Evolutionary conservation across 2,329 filamentous ascomycete genomes (phyloP), one percentile per base, ranked within the genome.

Genomic region (Ceratocystis eucalypticola): DNA sequence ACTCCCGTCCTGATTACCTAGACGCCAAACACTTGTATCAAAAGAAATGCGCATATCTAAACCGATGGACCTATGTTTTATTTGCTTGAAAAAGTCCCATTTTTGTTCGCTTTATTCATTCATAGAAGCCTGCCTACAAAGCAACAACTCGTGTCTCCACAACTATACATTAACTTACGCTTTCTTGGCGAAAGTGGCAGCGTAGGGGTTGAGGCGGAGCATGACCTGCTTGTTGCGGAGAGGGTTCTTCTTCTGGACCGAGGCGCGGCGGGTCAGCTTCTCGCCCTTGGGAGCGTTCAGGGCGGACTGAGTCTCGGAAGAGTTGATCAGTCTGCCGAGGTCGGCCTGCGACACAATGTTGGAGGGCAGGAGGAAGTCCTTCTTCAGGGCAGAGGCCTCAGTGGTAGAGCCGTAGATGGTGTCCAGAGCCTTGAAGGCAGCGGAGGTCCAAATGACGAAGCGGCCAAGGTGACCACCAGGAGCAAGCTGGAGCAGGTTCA

Each of bases 241-340:
- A 75, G 94, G 94, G 86, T 99, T 99, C 92, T 97, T 97, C 91
- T 99, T 99, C 86, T 96, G 93, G 72, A 96, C 91, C 75, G 84
- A 81, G 72, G 83, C 81, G 76, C 94, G 90, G 87, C 96, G 96
- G 80, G 91, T 95, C 76, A 86, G 80, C 76, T 91, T 86, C 73
- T 88, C 86, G 74, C 94, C 94, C 84, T 92, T 94, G 79, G 92
- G 91, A 69, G 88, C 91, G 74, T 89, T 87, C 75, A 99, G 86
- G 68, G 96, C 93, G 79, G 88, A 89, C 88, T 99, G 94, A 79
- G 97, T 88, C 83, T 99, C 94, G 75, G 90, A 91, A 76, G 88
- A 93, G 91, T 99, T 99, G 88, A 99, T 99, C 76, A 99, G 86
- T 80, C 95, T 94, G 81, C 86, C 86, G 74, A 99, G 87, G 76